Evolutionary conservation across 164 flowering plant species (phyloP).

Genomic region (Litsea cubeba): DNA sequence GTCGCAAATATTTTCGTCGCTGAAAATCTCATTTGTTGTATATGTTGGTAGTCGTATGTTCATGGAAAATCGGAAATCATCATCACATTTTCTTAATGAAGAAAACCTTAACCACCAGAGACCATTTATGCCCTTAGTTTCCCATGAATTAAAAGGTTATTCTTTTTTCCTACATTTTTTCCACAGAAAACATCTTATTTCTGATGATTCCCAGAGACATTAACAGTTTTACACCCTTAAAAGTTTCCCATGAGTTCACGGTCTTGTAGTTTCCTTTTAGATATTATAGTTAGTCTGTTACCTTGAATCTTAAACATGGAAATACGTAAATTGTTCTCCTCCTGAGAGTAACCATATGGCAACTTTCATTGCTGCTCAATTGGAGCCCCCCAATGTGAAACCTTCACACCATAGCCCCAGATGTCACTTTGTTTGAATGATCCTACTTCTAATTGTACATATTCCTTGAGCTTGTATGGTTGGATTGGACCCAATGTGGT

Average conservation of each 20-base stretch:
- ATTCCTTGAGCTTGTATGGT: neutral
- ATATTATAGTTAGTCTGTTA: neutral
- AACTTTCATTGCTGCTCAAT: neutral
- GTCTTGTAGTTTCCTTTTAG: neutral
- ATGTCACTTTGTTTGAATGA: neutral
- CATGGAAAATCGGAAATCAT: constrained; percentile 23
- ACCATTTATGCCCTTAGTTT: constrained; percentile 48
- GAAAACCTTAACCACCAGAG: constrained; percentile 39
- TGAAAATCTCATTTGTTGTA: too few relatives aligned
- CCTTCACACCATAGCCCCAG: neutral
- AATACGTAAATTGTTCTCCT: neutral
- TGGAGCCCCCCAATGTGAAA: neutral
- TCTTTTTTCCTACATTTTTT: neutral
- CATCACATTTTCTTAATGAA: constrained; percentile 63
- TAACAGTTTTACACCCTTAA: too few relatives aligned
- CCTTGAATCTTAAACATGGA: neutral
- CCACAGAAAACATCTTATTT: neutral
- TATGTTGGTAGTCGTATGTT: constrained; percentile 30
- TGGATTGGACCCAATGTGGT: neutral
- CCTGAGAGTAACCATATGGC: neutral
- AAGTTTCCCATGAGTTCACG: neutral
- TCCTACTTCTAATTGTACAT: neutral
- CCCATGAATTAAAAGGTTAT: constrained; percentile 55
- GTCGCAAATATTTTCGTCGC: too few relatives aligned
- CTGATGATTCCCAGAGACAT: neutral